Conservation (phyloP, 2,329 filamentous ascomycete genomes). For the Metarhizium brunneum region DNA sequence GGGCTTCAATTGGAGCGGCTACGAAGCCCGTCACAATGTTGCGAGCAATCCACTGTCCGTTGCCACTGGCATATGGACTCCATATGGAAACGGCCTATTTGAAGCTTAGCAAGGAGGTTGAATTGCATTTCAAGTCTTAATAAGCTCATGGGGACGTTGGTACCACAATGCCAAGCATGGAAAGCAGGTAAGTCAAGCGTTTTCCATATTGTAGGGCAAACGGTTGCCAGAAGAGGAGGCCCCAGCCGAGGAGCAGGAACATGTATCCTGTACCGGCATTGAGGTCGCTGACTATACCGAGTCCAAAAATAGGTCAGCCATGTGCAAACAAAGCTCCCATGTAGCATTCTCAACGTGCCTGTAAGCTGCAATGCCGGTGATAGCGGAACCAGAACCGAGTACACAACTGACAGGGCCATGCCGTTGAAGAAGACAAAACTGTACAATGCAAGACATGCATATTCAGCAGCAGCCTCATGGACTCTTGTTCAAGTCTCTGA, state of each 20-base stretch:
- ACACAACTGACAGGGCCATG: conserved; percentile 29
- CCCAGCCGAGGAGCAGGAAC: conserved; percentile 36
- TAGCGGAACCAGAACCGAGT: conserved; percentile 28
- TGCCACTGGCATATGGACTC: conserved; percentile 27
- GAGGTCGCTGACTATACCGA: conserved; percentile 18
- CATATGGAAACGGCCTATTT: conserved; percentile 8
- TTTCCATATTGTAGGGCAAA: conserved; percentile 36
- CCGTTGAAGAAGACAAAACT: conserved; percentile 30
- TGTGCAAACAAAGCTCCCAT: not conserved
- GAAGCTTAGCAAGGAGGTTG: not conserved
- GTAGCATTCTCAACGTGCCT: not conserved
- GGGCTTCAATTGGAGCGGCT: conserved; percentile 33
- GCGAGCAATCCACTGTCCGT: conserved; percentile 34
- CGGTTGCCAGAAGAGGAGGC: conserved; percentile 37
- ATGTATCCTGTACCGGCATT: conserved; percentile 31
- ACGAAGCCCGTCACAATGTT: conserved; percentile 35
- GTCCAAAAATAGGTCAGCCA: not conserved
- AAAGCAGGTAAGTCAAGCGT: conserved; percentile 27
- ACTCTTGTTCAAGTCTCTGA: not conserved
- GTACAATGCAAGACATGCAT: not conserved
- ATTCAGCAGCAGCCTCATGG: not conserved
- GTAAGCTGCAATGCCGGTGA: conserved; percentile 21
- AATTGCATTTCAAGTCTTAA: too few species aligned
- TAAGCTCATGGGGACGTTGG: too few species aligned
- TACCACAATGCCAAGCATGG: conserved; percentile 18